Conservation (phyloP, 805 yeast genomes). For the Saccharomycopsis fibuligera region DNA sequence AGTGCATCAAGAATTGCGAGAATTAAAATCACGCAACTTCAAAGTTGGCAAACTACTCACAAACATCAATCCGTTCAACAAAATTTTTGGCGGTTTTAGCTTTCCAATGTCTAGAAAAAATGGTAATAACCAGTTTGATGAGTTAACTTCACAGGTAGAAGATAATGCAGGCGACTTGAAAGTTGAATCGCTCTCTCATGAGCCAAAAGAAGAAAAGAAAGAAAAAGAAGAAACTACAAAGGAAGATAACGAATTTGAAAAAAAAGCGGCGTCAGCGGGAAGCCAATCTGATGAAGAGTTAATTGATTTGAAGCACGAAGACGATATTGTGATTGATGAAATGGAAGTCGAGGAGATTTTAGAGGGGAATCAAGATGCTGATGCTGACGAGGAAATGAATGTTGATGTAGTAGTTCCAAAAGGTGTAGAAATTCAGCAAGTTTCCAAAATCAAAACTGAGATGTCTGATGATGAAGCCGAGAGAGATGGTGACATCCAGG, state of each 20-base stretch:
- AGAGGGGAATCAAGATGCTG: neutral
- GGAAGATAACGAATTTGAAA: neutral
- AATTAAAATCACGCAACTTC: too few species aligned
- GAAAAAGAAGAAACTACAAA: too few species aligned
- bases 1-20: too few species aligned
- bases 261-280: neutral
- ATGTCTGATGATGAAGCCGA: neutral
- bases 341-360: neutral
- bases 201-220: neutral
- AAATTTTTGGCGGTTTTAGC: too few species aligned
- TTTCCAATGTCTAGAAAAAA: too few species aligned
- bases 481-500: neutral
- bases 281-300: neutral
- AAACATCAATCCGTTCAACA: too few species aligned
- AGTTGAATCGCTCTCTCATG: too few species aligned
- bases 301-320: neutral
- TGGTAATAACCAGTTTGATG: too few species aligned
- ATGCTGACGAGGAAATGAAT: neutral
- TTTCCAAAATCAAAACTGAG: neutral
- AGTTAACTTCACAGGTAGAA: too few species aligned
- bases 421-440: neutral
- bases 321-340: neutral
- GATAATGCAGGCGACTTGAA: too few species aligned
- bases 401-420: neutral
- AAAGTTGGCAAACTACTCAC: too few species aligned